These are phyloP conservation scores for Trichoderma virens DNA, from an alignment of 495 filamentous ascomycete species.

Conservation along the genomic window DNA sequence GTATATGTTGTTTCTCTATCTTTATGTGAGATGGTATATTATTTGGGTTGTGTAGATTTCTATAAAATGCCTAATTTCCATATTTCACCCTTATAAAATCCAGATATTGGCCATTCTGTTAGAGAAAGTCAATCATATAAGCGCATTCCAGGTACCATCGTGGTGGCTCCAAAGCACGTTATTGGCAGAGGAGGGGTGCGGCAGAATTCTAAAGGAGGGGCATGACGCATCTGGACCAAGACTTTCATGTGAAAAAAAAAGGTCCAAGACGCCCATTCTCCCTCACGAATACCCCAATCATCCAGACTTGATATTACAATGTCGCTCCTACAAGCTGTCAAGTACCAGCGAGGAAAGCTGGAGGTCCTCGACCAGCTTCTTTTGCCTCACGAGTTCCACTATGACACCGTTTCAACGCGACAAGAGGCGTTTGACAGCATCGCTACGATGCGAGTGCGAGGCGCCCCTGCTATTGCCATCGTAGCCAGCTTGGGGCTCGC, in stretches of 20 bases:
- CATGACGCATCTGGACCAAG: constrained; percentile 4
- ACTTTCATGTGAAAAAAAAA: constrained; percentile 3
- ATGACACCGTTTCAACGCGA: constrained; percentile 62
- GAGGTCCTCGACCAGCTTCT: constrained; percentile 84
- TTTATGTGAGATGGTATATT: not conserved
- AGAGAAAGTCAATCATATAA: not conserved
- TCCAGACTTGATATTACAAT: constrained; percentile 17
- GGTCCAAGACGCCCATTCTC: not conserved
- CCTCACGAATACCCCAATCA: not conserved
- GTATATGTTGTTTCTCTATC: not conserved
- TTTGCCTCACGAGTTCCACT: constrained; percentile 79
- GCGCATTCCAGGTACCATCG: not conserved
- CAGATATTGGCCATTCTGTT: too few relatives aligned
- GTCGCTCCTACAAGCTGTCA: constrained; percentile 73
- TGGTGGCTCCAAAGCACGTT: not conserved
- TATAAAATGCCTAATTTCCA: not conserved
- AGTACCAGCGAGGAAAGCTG: constrained; percentile 68
- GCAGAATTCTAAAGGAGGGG: not conserved
- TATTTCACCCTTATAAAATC: not conserved
- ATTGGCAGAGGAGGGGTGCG: not conserved
- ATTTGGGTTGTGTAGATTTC: too few relatives aligned
- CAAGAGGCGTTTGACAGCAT: constrained; percentile 90
- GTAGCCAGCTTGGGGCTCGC: constrained; percentile 84
- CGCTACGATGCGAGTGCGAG: constrained; percentile 83
- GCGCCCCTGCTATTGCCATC: constrained; percentile 94